Percentiles rank a stretch among this genome's conserved stretches.
Conservation (phyloP, 768 basidiomycete species). For the Coprinopsis marcescibilis region DNA sequence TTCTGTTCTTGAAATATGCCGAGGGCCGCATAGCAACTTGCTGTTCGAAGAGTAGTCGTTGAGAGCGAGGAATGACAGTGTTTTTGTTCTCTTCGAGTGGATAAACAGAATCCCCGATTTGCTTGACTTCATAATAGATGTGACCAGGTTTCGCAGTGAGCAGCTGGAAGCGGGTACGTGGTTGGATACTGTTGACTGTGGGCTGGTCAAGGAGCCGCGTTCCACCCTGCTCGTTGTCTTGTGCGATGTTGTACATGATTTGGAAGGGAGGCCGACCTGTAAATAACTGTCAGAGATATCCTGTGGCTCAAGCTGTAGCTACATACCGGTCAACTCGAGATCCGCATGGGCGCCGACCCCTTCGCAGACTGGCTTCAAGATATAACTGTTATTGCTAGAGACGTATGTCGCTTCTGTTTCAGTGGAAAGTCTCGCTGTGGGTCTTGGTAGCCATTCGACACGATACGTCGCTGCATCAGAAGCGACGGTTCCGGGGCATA, state of each 20-base stretch:
- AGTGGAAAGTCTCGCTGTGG: constrained; percentile 62
- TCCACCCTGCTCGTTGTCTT: constrained; percentile 59
- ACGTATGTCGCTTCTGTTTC: constrained; percentile 53
- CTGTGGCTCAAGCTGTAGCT: neutral
- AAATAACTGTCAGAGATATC: neutral
- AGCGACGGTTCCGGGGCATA: constrained; percentile 75
- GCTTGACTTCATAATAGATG: constrained; percentile 87
- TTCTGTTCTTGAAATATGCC: constrained; percentile 66
- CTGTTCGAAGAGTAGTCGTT: constrained; percentile 78
- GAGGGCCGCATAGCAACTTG: constrained; percentile 77
- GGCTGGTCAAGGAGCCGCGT: constrained; percentile 71
- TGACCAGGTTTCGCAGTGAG: constrained; percentile 72
- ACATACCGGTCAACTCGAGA: constrained; percentile 69
- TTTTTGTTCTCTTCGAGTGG: constrained; percentile 65
- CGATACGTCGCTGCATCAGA: constrained; percentile 54
- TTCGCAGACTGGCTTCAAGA: constrained; percentile 76
- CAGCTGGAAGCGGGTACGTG: constrained; percentile 73
- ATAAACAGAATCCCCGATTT: constrained; percentile 82
- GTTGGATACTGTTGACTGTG: constrained; percentile 80
- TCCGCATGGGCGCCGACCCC: constrained; percentile 78
- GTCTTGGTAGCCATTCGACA: constrained; percentile 78
- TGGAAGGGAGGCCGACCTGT: constrained; percentile 90
- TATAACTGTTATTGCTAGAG: constrained; percentile 64
- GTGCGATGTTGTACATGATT: constrained; percentile 82
- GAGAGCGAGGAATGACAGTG: constrained; percentile 57